These are phyloP conservation scores for Metarhizium brunneum DNA, from an alignment of 2,329 filamentous ascomycete species.

Conservation along the genomic window DNA sequence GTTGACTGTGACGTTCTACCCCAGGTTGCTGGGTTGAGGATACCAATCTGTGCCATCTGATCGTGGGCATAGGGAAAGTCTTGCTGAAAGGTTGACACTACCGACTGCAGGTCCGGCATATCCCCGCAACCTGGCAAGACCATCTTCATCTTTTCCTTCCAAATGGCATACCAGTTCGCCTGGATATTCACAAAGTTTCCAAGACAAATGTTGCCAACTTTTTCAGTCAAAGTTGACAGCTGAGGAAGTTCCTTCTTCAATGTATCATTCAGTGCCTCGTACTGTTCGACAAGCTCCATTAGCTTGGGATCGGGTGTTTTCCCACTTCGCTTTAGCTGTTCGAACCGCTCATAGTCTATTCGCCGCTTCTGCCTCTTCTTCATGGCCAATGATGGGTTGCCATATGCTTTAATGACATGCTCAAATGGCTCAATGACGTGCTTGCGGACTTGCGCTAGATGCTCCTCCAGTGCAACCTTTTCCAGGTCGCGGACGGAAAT, in stretches of 20 bases:
- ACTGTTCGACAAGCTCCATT: constrained; percentile 76
- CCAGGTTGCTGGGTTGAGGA: constrained; percentile 66
- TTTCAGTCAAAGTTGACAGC: constrained; percentile 72
- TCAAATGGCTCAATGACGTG: constrained; percentile 81
- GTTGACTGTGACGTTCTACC: constrained; percentile 50
- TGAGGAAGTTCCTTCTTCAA: constrained; percentile 86
- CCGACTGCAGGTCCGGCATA: constrained; percentile 59
- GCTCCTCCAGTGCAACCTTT: constrained; percentile 72
- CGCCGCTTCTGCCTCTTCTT: constrained; percentile 92
- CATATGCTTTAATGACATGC: constrained; percentile 68
- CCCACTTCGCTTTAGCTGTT: constrained; percentile 66
- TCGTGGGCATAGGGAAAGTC: constrained; percentile 73
- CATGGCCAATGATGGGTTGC: constrained; percentile 80
- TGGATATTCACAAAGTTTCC: constrained; percentile 80
- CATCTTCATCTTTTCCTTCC: constrained; percentile 72
- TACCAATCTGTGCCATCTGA: constrained; percentile 59
- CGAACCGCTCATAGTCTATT: constrained; percentile 75
- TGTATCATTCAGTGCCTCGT: constrained; percentile 83
- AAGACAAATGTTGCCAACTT: constrained; percentile 74
- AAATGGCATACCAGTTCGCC: constrained; percentile 70
- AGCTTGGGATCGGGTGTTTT: constrained; percentile 85
- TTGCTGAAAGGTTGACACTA: constrained; percentile 66
- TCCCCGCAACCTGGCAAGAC: constrained; percentile 57
- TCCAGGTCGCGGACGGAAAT: constrained; percentile 80
- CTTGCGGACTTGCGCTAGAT: constrained; percentile 64